These are phyloP conservation scores for Aphanomyces invadans DNA, from an alignment of 352 stramenopile genomes.

Conservation along the genomic window DNA sequence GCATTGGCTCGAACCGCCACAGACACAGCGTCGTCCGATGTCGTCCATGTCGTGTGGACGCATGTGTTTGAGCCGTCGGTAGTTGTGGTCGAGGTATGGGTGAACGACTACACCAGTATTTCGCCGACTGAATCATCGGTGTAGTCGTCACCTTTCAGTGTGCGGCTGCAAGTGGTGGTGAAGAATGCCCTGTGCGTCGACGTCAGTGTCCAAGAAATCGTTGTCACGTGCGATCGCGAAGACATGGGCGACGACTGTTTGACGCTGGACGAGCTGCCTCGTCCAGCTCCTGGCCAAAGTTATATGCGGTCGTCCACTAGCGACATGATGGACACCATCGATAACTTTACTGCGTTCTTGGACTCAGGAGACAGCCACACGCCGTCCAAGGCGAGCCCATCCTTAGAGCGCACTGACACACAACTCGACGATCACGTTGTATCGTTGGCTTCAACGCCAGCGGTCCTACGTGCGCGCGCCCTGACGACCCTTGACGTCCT, in stretches of 20 bases:
- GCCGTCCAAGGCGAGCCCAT: conserved; percentile 29
- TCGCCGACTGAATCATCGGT: not conserved
- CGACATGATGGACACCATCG: not conserved
- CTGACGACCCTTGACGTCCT: not conserved
- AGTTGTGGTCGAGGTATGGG: not conserved
- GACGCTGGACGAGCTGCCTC: not conserved
- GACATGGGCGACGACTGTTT: not conserved
- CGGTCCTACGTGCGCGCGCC: no score
- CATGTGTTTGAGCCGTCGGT: not conserved
- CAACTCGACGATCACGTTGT: not conserved
- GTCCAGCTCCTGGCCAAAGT: not conserved
- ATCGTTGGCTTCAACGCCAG: no score
- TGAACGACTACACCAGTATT: not conserved
- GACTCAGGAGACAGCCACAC: conserved; percentile 1
- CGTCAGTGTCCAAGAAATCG: not conserved
- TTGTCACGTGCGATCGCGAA: not conserved
- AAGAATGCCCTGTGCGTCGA: not conserved
- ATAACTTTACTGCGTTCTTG: conserved; percentile 3
- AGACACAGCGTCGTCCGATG: conserved; percentile 50
- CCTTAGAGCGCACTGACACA: conserved; percentile 44
- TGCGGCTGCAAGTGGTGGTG: not conserved
- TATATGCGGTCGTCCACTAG: not conserved
- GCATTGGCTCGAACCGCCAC: conserved; percentile 47
- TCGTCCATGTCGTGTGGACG: conserved; percentile 51
- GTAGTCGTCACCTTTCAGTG: not conserved